A percentile compares a stretch with the other conserved stretches of the same genome.
phyloP scores from a whole-genome alignment of 2,329 filamentous ascomycete species.

The Ophiocordyceps australis region DNA sequence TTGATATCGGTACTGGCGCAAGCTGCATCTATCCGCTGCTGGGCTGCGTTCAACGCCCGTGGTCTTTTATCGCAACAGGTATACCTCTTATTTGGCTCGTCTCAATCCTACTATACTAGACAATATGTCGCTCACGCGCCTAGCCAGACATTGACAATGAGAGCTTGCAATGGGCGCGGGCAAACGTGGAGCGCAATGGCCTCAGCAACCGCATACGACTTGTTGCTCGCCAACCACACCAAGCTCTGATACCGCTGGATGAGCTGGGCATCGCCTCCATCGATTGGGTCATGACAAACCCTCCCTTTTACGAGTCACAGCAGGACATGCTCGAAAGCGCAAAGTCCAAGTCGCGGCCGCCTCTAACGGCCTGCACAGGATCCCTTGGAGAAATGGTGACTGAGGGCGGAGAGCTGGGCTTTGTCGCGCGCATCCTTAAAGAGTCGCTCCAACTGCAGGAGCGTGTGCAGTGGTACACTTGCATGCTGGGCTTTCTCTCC shows the following conservation, averaged over 20 bases:
- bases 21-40: slow-evolving; percentile 85
- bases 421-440: slow-evolving; percentile 50
- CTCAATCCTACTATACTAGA: too few relatives aligned
- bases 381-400: slow-evolving; percentile 74
- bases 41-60: slow-evolving; percentile 51
- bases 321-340: slow-evolving; percentile 51
- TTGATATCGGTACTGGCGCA: slow-evolving; percentile 82
- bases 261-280: slow-evolving; percentile 30
- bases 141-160: slow-evolving; percentile 53
- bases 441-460: slow-evolving; percentile 45
- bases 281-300: slow-evolving; percentile 86
- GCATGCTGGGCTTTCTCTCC: slow-evolving; percentile 70
- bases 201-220: slow-evolving; percentile 47
- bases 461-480: slow-evolving; percentile 70
- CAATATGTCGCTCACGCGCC: neutral
- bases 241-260: slow-evolving; percentile 45
- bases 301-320: slow-evolving; percentile 74
- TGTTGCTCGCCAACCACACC: slow-evolving; percentile 29
- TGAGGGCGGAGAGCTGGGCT: slow-evolving; percentile 57
- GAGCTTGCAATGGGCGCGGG: slow-evolving; percentile 45
- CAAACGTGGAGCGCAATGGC: slow-evolving; percentile 50
- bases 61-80: slow-evolving; percentile 55
- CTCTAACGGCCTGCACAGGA: slow-evolving; percentile 61
- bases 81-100: too few relatives aligned
- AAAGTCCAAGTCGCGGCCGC: slow-evolving; percentile 43